Base-by-base conservation (phyloP, 805 yeast genomes). In the Cyberlindnera veronae region DNA sequence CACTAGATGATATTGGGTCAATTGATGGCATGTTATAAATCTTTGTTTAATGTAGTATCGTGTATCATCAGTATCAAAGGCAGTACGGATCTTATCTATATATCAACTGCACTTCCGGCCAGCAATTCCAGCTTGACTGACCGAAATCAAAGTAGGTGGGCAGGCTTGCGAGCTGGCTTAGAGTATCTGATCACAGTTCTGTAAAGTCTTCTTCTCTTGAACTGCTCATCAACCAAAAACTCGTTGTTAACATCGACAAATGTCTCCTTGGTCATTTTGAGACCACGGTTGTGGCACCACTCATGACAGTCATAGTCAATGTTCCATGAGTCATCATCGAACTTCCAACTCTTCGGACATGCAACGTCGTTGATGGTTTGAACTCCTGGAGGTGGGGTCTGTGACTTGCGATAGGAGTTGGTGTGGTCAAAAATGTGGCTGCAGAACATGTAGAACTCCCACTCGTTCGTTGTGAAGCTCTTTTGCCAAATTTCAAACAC, bases 291-390 rank as follows among this genome's bases (percentile, higher is more conserved):
- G 1, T 48, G 34, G 6, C 78, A 66, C 81, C 91, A 85, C 3
- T 51, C 52, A 1, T 43, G 48, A 1, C 82, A 79, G 30, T 74
- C 59, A 13, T 54, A 50, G 53, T 88, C 96, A 12, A 80, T 64
- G 36, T 61, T 62, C 96, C 96, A 89, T 10, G 67, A 65, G 32
- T 73, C 71, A 20, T 72, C 74, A 42, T 76, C 81, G 57, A 79
- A 89, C 43, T 69, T 68, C 96, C 96, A 89, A 12, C 79, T 80
- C 10, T 53, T 53, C 1, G 96, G 96, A 1, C 95, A 81, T 20
- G 55, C 50, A 1, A 89, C 76, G 17, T 78, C 77, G 2, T 67
- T 63, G 16, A 89, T 55, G 24, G 63, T 62, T 15, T 65, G 58
- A 0, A 77, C 77, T 0, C 95, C 95, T 2, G 72, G 71, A 1